A percentile compares a stretch with the other conserved stretches of the same genome.
These are phyloP conservation scores for Histomonas meleagridis DNA, from an alignment of 208 protist genomes.

Conservation along the genomic window DNA sequence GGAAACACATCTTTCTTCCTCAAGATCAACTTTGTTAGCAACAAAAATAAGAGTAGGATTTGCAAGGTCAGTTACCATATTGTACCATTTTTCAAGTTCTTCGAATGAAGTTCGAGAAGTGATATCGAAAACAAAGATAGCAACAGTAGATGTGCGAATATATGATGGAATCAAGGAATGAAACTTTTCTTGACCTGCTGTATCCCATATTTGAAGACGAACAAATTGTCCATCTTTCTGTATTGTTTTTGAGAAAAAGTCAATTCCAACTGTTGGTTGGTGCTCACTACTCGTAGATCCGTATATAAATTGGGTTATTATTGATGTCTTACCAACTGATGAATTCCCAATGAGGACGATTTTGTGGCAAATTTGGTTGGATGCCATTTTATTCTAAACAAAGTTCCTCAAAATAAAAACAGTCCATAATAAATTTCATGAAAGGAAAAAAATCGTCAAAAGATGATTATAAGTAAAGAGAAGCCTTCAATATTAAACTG, in stretches of 20 bases:
- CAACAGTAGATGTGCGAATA: background rate
- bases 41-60: background rate
- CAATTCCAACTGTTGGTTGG: constrained; percentile 24
- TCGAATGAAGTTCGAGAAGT: background rate
- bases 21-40: background rate
- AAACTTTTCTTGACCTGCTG: constrained; percentile 27
- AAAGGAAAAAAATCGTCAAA: too few species aligned
- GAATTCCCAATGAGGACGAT: constrained; percentile 25
- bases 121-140: background rate
- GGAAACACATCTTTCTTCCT: background rate
- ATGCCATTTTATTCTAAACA: too few species aligned
- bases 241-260: constrained; percentile 8
- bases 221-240: background rate
- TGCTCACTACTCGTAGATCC: background rate
- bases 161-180: constrained; percentile 20
- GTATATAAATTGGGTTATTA: constrained; percentile 20
- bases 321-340: background rate
- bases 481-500: too few species aligned
- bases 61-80: background rate
- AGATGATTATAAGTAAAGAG: too few species aligned
- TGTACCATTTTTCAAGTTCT: background rate
- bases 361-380: too few species aligned
- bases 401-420: too few species aligned
- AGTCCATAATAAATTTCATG: too few species aligned
- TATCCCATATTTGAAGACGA: constrained; percentile 12